A percentile compares a stretch with the other conserved stretches of the same genome.
These are phyloP conservation scores for Strobilomyces confusus DNA, from an alignment of 768 basidiomycete genomes.

Conservation along the genomic window DNA sequence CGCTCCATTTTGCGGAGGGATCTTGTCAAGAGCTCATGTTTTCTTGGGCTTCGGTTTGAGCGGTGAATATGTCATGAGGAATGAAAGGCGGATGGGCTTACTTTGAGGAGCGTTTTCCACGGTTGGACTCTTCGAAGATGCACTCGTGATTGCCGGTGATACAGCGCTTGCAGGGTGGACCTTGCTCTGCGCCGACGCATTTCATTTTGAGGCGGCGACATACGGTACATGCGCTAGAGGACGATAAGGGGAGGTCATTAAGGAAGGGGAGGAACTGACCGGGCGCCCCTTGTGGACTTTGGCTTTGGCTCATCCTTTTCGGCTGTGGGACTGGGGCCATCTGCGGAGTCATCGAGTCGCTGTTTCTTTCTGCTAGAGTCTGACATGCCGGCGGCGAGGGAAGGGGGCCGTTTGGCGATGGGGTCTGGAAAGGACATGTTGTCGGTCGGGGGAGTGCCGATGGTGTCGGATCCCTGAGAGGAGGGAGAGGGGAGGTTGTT, in stretches of 20 bases:
- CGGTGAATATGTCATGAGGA: slow-evolving; percentile 25
- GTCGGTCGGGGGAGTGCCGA: slow-evolving; percentile 71
- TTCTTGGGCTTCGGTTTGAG: slow-evolving; percentile 47
- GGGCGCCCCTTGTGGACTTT: slow-evolving; percentile 84
- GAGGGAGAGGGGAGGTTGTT: slow-evolving; percentile 73
- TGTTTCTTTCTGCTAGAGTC: slow-evolving; percentile 53
- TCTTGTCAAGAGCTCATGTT: slow-evolving; percentile 76
- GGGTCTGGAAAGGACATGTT: slow-evolving; percentile 46
- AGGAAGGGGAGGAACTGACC: slow-evolving; percentile 42
- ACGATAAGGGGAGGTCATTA: slow-evolving; percentile 8
- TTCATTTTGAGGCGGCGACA: slow-evolving; percentile 94
- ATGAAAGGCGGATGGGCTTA: slow-evolving; percentile 31
- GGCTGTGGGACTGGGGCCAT: slow-evolving; percentile 46
- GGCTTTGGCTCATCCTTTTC: slow-evolving; percentile 68
- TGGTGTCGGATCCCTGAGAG: slow-evolving; percentile 72
- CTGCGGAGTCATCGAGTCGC: slow-evolving; percentile 52
- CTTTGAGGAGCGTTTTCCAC: slow-evolving; percentile 88
- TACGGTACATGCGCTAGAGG: slow-evolving; percentile 78
- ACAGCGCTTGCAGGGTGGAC: slow-evolving; percentile 90
- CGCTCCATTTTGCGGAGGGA: slow-evolving; percentile 89
- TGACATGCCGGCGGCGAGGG: slow-evolving; percentile 34
- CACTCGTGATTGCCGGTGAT: slow-evolving; percentile 79
- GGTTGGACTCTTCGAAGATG: slow-evolving; percentile 94
- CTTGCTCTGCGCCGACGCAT: slow-evolving; percentile 86
- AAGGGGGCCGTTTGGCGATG: slow-evolving; percentile 67